A percentile compares a stretch with the other conserved stretches of the same genome.
These are phyloP conservation scores for Psilocybe subaeruginosa DNA, from an alignment of 768 basidiomycete species.

Conservation along the genomic window DNA sequence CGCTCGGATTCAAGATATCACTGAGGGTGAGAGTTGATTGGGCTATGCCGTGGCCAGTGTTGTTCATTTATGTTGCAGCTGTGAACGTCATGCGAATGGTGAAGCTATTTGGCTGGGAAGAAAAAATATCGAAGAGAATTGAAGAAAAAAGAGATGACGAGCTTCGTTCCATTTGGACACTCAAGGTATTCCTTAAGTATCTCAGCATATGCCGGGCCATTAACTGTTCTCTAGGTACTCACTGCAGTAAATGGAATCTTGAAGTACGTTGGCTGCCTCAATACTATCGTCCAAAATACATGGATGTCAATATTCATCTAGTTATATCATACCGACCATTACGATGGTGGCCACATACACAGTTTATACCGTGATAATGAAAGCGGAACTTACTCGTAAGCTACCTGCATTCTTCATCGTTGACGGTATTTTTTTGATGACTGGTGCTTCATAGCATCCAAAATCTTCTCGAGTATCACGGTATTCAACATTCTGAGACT, in stretches of 20 bases:
- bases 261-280: slow-evolving; percentile 7
- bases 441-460: slow-evolving; percentile 41
- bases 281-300: neutral
- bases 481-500: slow-evolving; percentile 56
- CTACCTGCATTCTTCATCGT: neutral
- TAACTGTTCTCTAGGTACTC: slow-evolving; percentile 10
- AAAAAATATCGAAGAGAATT: slow-evolving; percentile 56
- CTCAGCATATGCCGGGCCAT: neutral
- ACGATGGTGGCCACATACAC: slow-evolving; percentile 71
- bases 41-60: neutral
- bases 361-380: slow-evolving; percentile 49
- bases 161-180: slow-evolving; percentile 55
- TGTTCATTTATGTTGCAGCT: slow-evolving; percentile 31
- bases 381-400: slow-evolving; percentile 26
- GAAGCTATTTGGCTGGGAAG: slow-evolving; percentile 75
- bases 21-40: slow-evolving; percentile 36
- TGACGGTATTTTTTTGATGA: neutral
- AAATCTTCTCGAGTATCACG: slow-evolving; percentile 56
- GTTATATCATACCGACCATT: slow-evolving; percentile 62
- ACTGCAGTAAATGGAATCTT: slow-evolving; percentile 15
- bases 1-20: slow-evolving; percentile 61
- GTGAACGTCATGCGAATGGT: slow-evolving; percentile 69
- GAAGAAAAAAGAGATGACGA: slow-evolving; percentile 65
- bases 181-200: slow-evolving; percentile 21
- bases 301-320: slow-evolving; percentile 22